Evolutionary conservation across 2,329 filamentous ascomycete genomes (phyloP), one percentile per base, ranked within the genome.

Genomic region (Acephala macrosclerotiorum): DNA sequence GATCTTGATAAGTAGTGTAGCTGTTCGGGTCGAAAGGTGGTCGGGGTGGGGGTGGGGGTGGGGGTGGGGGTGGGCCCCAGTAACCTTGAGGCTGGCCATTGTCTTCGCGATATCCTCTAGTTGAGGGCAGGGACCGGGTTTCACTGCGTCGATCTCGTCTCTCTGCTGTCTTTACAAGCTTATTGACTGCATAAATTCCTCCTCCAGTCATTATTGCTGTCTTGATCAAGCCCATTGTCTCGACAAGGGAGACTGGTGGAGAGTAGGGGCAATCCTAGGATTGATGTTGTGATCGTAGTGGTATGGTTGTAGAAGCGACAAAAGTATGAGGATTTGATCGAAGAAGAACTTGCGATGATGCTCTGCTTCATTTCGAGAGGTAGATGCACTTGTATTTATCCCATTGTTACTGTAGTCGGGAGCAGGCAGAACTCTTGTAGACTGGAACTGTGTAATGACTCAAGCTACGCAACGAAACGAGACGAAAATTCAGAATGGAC

Each of bases 191-290:
- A 22, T 68, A 68, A 1, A 68, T 53, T 7, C 63, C 63, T 38
- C 60, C 66, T 5, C 63, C 63, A 16, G 60, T 61, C 60, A 68
- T 57, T 18, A 63, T 65, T 47, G 66, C 63, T 3, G 63, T 65
- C 36, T 68, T 68, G 38, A 64, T 60, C 18, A 67, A 18, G 26
- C 61, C 58, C 61, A 67, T 64, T 49, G 45, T 25, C 7, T 22
- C 20, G n/a, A 6, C 11, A 7, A 49, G 11, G 20, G n/a, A 22
- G 45, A 26, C 25, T 25, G 45, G 45, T 49, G 45, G 3, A 22
- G 2, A 22, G 20, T 7, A 25, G 45, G 11, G 18, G 6, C 5
- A 22, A 6, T 11, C 25, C 11, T 11, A 12, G 20, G 45, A 22
- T 49, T 49, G 45, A 22, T 20, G 20, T 25, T 8, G 11, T 3